These are phyloP conservation scores for Phtheirospermum japonicum DNA, from an alignment of 257 asterid genomes.

Conservation along the genomic window DNA sequence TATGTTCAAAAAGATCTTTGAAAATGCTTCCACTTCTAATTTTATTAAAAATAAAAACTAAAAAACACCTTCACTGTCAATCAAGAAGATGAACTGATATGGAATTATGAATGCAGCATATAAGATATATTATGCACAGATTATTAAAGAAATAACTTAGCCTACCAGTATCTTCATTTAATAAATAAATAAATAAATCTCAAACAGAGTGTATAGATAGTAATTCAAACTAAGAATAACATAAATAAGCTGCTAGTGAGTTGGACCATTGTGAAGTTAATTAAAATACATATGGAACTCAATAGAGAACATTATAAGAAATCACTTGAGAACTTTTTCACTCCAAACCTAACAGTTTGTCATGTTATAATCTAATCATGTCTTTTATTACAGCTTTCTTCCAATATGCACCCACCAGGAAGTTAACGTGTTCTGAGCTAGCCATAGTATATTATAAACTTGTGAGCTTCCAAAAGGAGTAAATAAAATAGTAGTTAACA, in stretches of 20 bases:
- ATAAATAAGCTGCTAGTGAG: too few relatives aligned
- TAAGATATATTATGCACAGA: background rate
- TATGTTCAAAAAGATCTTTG: background rate
- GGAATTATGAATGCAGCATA: conserved; percentile 3
- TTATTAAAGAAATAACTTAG: background rate
- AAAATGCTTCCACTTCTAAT: background rate
- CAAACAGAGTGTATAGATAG: too few relatives aligned
- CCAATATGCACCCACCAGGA: conserved; percentile 6
- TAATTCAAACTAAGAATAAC: too few relatives aligned
- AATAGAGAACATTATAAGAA: background rate
- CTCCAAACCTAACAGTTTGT: conserved; percentile 14
- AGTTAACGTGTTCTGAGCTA: conserved; percentile 1
- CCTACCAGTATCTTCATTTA: background rate
- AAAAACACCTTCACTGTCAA: background rate
- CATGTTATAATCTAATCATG: conserved; percentile 4
- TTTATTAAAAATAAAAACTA: too few relatives aligned
- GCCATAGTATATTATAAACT: background rate
- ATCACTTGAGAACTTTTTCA: background rate
- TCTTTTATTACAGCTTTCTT: background rate
- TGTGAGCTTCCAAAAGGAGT: background rate
- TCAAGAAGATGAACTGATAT: background rate
- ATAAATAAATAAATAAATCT: too few relatives aligned
- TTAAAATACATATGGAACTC: too few relatives aligned
- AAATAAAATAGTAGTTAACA: background rate
- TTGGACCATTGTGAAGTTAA: background rate